A percentile compares a stretch with the other conserved stretches of the same genome.
phyloP scores from a whole-genome alignment of 352 stramenopile species.

The Globisporangium cylindrosporum region DNA sequence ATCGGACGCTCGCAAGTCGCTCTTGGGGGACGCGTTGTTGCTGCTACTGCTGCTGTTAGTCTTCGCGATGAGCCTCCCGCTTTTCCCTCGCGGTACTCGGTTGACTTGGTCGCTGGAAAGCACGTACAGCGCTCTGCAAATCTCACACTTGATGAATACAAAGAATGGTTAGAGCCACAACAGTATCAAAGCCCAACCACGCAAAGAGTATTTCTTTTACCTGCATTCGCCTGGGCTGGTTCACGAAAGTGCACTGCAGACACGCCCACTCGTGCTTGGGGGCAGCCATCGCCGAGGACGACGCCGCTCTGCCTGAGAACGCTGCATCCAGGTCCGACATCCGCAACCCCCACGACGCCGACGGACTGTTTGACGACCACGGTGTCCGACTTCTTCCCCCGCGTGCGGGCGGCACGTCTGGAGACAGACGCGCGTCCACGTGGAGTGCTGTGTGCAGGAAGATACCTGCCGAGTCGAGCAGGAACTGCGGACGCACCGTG shows the following conservation, averaged over 20 bases:
- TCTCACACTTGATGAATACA: slow-evolving; percentile 36
- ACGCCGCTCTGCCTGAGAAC: slow-evolving; percentile 35
- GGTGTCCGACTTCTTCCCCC: slow-evolving; percentile 32
- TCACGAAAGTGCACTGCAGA: slow-evolving; percentile 65
- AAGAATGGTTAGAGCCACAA: slow-evolving; percentile 11
- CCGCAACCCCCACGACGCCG: slow-evolving; percentile 41
- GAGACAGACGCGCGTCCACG: slow-evolving; percentile 46
- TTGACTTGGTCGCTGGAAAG: background rate
- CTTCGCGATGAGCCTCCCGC: background rate
- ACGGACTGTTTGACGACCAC: slow-evolving; percentile 32
- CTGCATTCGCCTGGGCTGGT: slow-evolving; percentile 48
- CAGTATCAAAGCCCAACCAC: background rate
- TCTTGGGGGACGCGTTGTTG: background rate
- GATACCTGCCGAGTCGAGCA: slow-evolving; percentile 95
- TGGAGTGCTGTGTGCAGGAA: slow-evolving; percentile 94
- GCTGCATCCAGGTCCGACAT: slow-evolving; percentile 58
- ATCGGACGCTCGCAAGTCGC: background rate
- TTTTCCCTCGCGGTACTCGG: background rate
- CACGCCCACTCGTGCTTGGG: slow-evolving; percentile 58
- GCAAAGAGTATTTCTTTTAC: slow-evolving; percentile 33
- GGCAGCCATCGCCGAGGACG: slow-evolving; percentile 20
- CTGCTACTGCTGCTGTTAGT: background rate
- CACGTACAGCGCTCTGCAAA: slow-evolving; percentile 40
- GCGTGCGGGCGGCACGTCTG: slow-evolving; percentile 27
- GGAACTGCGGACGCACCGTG: slow-evolving; percentile 91